These are phyloP conservation scores for Amniculicola lignicola DNA, from an alignment of 495 filamentous ascomycete genomes.

Conservation along the genomic window DNA sequence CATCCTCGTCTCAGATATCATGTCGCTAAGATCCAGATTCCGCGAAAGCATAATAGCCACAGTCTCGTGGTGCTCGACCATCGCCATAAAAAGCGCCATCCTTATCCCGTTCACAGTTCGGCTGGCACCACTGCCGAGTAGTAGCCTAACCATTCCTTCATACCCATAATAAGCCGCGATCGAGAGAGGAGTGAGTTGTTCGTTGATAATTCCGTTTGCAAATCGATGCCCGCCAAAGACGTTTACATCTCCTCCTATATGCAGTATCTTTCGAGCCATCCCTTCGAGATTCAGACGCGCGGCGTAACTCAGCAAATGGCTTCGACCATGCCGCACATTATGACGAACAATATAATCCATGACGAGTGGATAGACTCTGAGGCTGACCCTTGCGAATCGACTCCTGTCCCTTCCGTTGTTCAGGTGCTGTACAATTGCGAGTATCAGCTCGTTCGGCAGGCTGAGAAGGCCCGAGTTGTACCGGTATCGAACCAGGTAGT, in stretches of 20 bases:
- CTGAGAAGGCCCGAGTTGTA: slow-evolving; percentile 6
- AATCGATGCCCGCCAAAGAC: background rate
- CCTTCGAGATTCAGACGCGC: background rate
- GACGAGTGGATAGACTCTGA: slow-evolving; percentile 13
- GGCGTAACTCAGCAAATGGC: slow-evolving; percentile 12
- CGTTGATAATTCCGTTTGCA: background rate
- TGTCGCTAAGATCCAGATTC: background rate
- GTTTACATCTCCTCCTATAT: slow-evolving; percentile 10
- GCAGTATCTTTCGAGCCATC: slow-evolving; percentile 8
- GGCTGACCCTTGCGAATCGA: slow-evolving; percentile 10
- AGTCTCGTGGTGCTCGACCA: slow-evolving; percentile 8
- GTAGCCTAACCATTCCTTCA: slow-evolving; percentile 12
- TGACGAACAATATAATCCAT: slow-evolving; percentile 17
- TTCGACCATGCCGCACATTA: slow-evolving; percentile 7
- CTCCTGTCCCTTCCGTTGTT: background rate
- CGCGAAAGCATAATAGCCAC: slow-evolving; percentile 10
- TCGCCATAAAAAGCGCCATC: slow-evolving; percentile 9
- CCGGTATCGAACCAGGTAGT: slow-evolving; percentile 15
- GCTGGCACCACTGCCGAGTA: slow-evolving; percentile 4
- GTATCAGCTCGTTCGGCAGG: slow-evolving; percentile 13
- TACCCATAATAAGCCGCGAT: slow-evolving; percentile 9
- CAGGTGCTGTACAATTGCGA: slow-evolving; percentile 12
- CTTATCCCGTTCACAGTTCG: slow-evolving; percentile 2
- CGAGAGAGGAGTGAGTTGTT: slow-evolving; percentile 2
- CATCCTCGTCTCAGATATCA: background rate